phyloP scores from a whole-genome alignment of 2,329 filamentous ascomycete species.

The Fusarium anthophilum region DNA sequence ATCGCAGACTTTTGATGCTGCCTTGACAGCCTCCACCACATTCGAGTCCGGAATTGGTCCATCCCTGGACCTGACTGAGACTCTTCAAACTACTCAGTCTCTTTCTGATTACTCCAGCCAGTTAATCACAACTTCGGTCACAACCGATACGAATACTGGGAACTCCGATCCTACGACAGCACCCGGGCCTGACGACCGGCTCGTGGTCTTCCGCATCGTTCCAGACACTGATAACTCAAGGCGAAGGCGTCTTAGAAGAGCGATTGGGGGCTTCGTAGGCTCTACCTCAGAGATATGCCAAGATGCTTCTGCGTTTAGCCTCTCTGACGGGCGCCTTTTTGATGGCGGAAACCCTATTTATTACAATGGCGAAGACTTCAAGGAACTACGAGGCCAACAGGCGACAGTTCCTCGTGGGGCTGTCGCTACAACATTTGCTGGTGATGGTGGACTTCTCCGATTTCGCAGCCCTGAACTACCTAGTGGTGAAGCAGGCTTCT shows the following conservation, averaged over 20 bases:
- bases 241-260: neutral
- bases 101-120: neutral
- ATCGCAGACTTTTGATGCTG: too few relatives aligned
- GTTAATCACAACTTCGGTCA: rapidly evolving
- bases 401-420: neutral
- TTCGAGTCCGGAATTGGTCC: neutral
- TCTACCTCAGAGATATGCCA: neutral
- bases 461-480: neutral
- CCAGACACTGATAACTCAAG: neutral
- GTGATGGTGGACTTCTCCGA: neutral
- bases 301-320: neutral
- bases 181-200: neutral
- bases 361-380: neutral
- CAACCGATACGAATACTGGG: neutral
- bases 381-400: neutral
- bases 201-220: neutral
- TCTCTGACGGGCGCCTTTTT: neutral
- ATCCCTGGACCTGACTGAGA: neutral
- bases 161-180: neutral
- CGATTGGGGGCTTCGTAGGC: neutral
- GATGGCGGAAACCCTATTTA: neutral
- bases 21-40: neutral
- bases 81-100: neutral
- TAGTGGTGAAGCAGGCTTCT: neutral
- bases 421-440: neutral